phyloP scores from a whole-genome alignment of 106 monocot species.

The Iris macrosiphon region DNA sequence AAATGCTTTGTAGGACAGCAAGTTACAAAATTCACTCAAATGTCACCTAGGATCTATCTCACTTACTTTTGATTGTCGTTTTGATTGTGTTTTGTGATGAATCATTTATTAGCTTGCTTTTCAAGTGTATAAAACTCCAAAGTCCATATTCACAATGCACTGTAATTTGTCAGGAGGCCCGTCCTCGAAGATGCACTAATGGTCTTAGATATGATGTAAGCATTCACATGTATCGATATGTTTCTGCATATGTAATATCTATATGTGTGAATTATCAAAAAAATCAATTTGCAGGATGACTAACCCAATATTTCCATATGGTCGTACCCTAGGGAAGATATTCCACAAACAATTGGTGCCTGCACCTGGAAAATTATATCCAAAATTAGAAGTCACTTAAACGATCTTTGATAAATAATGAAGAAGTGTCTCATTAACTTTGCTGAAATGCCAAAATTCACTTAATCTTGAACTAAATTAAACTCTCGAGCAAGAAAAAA shows the following conservation, averaged over 20 bases:
- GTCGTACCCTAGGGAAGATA: constrained; percentile 91
- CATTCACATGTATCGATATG: no score
- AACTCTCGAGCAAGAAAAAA: not conserved
- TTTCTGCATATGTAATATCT: not conserved
- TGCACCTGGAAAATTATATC: constrained; percentile 46
- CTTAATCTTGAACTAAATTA: not conserved
- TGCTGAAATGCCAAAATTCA: not conserved
- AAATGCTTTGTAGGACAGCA: no score
- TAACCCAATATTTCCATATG: constrained; percentile 99
- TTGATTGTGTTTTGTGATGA: no score
- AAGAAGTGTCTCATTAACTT: not conserved
- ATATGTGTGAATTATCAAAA: not conserved
- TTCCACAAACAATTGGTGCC: constrained; percentile 83
- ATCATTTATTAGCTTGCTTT: no score
- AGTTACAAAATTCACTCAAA: no score
- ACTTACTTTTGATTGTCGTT: no score
- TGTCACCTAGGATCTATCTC: no score
- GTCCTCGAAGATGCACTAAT: no score
- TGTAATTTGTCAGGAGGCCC: no score
- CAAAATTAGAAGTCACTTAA: not conserved
- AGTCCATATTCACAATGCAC: no score
- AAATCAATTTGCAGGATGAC: constrained; percentile 5
- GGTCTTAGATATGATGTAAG: no score
- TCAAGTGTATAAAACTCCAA: no score
- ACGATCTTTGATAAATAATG: not conserved